These are phyloP conservation scores for Fusarium humuli DNA, from an alignment of 2,329 filamentous ascomycete genomes.

Conservation along the genomic window DNA sequence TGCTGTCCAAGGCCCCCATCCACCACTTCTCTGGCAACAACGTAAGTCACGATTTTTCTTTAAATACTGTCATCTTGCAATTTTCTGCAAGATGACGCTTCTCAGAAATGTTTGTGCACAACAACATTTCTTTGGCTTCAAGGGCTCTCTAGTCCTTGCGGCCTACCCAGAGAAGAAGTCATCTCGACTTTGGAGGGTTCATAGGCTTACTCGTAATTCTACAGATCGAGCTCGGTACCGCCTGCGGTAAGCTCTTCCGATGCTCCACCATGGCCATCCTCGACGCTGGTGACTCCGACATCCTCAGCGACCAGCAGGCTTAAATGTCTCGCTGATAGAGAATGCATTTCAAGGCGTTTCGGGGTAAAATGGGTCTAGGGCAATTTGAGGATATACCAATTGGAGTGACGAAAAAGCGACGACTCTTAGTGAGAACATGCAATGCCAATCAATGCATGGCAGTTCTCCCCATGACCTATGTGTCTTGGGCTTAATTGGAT, in stretches of 20 bases:
- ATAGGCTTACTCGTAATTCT: constrained; percentile 67
- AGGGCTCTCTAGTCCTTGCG: constrained; percentile 48
- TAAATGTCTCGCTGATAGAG: constrained; percentile 55
- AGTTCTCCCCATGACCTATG: constrained; percentile 44
- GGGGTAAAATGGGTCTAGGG: constrained; percentile 54
- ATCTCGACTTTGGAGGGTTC: constrained; percentile 87
- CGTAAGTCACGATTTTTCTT: constrained; percentile 73
- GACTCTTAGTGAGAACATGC: constrained; percentile 44
- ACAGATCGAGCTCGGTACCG: constrained; percentile 97
- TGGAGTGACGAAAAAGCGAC: constrained; percentile 51
- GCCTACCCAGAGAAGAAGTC: constrained; percentile 91
- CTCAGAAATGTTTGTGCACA: constrained; percentile 39
- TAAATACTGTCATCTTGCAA: constrained; percentile 33
- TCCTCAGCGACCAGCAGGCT: constrained; percentile 81
- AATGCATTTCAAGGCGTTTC: constrained; percentile 58
- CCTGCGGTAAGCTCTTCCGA: constrained; percentile 98
- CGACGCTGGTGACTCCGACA: constrained; percentile 98
- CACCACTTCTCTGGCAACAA: constrained; percentile 99
- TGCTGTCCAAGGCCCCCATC: constrained; percentile 92
- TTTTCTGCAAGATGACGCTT: constrained; percentile 40
- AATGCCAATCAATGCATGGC: constrained; percentile 20
- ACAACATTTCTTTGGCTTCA: constrained; percentile 40
- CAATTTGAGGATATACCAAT: constrained; percentile 54
- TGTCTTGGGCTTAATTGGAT: constrained; percentile 44
- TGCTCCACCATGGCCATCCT: constrained; percentile 97